Evolutionary conservation across 2,329 filamentous ascomycete species (phyloP), one percentile per base, ranked within the genome.

Genomic region (Fusarium sp.): DNA sequence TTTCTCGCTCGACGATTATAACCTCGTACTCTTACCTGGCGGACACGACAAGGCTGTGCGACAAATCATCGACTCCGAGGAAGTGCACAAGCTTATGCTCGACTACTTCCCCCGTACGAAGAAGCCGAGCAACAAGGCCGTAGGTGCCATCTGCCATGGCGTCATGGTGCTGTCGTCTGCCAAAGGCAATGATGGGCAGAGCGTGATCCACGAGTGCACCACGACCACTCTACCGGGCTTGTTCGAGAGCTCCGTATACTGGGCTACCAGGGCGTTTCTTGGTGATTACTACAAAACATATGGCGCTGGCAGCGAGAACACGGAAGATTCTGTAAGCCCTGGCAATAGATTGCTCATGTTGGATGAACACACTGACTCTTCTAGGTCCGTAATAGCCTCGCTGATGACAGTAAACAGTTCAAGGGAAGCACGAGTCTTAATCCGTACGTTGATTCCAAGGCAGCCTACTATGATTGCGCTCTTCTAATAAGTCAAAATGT

Each of bases 401-500:
- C 7, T 54, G 50, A 54, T 31, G 18, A 10, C 0, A 41, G 10
- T 2, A 31, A 18, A 6, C 50, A 54, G 25, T 54, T 29, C 9
- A 54, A 41, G 27, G 18, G 50, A 20, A 54, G 25, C 36, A 14
- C 31, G 0, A 31, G 36, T 5, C 38, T 54, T 4, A 29, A 4
- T 17, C 10, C 36, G 36, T 54, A 29, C 3, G 36, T 41, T 4
- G 2, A 20, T 3, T 20, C 18, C 14, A 31, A 5, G 17, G 10
- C 25, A n/a, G 0, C 5, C 4, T 2, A 2, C 1, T 0, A 0
- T 2, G 4, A 36, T 13, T 18, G 1, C 2, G 2, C 35, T 31
- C 27, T 4, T 25, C 27, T 54, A 33, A 42, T 14, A 3, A 1
- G 2, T 0, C 5, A 14, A 27, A 27, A 18, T 0, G 2, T 0